Base-by-base conservation (phyloP, 176 grass and related monocot genomes). In the Rhipidocladum racemiflorum region DNA sequence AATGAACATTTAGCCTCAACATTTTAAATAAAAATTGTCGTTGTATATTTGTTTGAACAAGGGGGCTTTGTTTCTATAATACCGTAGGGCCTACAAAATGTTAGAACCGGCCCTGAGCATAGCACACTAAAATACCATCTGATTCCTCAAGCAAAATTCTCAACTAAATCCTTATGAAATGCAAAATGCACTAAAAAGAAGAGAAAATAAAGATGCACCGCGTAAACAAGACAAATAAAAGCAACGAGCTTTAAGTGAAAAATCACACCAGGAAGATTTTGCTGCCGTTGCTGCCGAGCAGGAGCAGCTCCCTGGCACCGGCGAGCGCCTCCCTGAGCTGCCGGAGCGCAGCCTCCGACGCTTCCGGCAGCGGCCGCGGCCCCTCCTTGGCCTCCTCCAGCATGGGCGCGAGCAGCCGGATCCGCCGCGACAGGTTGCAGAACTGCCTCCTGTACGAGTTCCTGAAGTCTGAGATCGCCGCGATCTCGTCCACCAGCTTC, bases 341-440 rank as follows among this genome's bases (percentile, higher is more conserved):
- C 8, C 72, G 79, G 14, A 99, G 87, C 62, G 72, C 80, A n/a
- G 55, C 66, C 32, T 79, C 62, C 50, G 86, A 88, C 18, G 71
- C 59, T 53, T 35, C 83, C 20, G 84, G 67, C 21, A 93, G 62
- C 62, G 82, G 87, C 45, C 76, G 39, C 30, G 88, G 83, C 28
- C 82, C 85, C 73, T 95, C 96, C 87, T 85, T 99, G 74, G 90
- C 79, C 82, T 99, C 96, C 91, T 99, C 92, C 61, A 99, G 86
- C 96, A 99, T 90, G 67, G 96, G 92, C 35, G 87, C 87, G 18
- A 99, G 83, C 76, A 99, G 84, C 89, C 90, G 90, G 84, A 99
- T 99, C 92, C 96, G 91, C 71, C 96, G 86, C 34, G 85, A 99
- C 38, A 99, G 82, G 75, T 91, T 93, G 60, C 92, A 91, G 80